Conservation (phyloP, 2,329 filamentous ascomycete species). For the Xylariaceae sp. region DNA sequence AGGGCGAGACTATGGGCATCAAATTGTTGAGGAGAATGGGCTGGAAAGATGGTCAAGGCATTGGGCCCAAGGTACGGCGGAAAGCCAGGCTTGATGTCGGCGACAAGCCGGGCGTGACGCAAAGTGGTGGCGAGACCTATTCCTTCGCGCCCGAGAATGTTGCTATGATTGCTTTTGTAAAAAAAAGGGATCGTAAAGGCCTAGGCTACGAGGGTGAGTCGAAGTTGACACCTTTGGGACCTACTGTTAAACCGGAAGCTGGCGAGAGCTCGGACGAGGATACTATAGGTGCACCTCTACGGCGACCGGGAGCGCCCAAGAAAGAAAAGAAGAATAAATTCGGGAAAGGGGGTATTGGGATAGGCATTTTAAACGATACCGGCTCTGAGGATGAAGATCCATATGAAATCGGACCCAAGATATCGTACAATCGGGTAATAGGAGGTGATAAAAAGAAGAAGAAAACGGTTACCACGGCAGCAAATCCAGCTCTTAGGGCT, state of each 20-base stretch:
- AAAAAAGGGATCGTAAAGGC: slow-evolving; percentile 73
- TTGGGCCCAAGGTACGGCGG: slow-evolving; percentile 84
- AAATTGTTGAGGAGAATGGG: slow-evolving; percentile 91
- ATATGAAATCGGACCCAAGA: slow-evolving; percentile 88
- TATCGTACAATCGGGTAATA: slow-evolving; percentile 83
- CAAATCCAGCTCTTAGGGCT: slow-evolving; percentile 68
- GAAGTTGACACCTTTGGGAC: slow-evolving; percentile 50
- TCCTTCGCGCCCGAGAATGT: slow-evolving; percentile 87
- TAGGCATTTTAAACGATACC: slow-evolving; percentile 88
- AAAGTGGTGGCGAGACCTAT: slow-evolving; percentile 58
- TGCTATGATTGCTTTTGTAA: slow-evolving; percentile 67
- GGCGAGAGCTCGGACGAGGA: slow-evolving; percentile 50
- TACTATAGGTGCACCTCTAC: slow-evolving; percentile 48
- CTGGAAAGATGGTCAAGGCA: slow-evolving; percentile 92
- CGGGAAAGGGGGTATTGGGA: slow-evolving; percentile 74
- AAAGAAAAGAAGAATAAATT: slow-evolving; percentile 57
- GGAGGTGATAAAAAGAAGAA: slow-evolving; percentile 84
- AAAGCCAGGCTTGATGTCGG: slow-evolving; percentile 68
- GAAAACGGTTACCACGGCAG: slow-evolving; percentile 54
- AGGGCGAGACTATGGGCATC: slow-evolving; percentile 84
- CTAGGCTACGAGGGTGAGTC: slow-evolving; percentile 69
- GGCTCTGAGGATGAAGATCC: slow-evolving; percentile 95
- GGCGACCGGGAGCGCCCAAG: slow-evolving; percentile 41
- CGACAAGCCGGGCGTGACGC: slow-evolving; percentile 44
- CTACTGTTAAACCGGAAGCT: slow-evolving; percentile 34